phyloP scores from a whole-genome alignment of 768 basidiomycete species.

The Daedalea quercina region DNA sequence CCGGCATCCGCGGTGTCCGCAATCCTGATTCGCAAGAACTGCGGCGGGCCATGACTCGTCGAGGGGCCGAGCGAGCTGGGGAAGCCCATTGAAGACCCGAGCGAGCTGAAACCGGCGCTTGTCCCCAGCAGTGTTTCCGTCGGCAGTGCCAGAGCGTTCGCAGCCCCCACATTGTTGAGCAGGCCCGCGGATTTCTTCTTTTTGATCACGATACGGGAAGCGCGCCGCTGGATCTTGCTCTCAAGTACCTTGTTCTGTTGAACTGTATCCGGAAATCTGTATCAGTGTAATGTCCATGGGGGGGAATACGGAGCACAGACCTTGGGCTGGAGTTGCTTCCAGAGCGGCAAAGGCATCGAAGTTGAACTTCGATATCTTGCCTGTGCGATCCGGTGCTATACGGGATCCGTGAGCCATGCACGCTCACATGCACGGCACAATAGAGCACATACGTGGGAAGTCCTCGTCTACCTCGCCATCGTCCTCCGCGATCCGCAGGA shows the following conservation, averaged over 20 bases:
- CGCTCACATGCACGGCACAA: background rate
- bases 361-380: slow-evolving; percentile 82
- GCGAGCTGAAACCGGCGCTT: slow-evolving; percentile 31
- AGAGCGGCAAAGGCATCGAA: slow-evolving; percentile 87
- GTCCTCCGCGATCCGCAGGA: slow-evolving; percentile 88
- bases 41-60: slow-evolving; percentile 69
- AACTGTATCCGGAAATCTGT: slow-evolving; percentile 34
- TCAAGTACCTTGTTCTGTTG: slow-evolving; percentile 79
- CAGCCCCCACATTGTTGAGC: slow-evolving; percentile 22
- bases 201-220: slow-evolving; percentile 61
- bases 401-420: background rate
- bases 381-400: slow-evolving; percentile 85
- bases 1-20: slow-evolving; percentile 77
- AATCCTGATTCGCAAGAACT: slow-evolving; percentile 78
- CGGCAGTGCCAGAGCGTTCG: slow-evolving; percentile 31
- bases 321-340: slow-evolving; percentile 64
- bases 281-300: background rate
- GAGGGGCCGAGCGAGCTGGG: slow-evolving; percentile 67
- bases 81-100: slow-evolving; percentile 28
- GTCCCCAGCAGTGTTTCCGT: slow-evolving; percentile 32
- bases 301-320: slow-evolving; percentile 31
- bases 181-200: slow-evolving; percentile 53
- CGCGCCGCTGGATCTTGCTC: slow-evolving; percentile 73
- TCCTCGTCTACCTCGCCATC: slow-evolving; percentile 99
- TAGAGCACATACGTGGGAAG: slow-evolving; percentile 74